Evolutionary conservation across 2,329 filamentous ascomycete species (phyloP), one percentile per base, ranked within the genome.

Genomic region (Dichotomopilus funicola): DNA sequence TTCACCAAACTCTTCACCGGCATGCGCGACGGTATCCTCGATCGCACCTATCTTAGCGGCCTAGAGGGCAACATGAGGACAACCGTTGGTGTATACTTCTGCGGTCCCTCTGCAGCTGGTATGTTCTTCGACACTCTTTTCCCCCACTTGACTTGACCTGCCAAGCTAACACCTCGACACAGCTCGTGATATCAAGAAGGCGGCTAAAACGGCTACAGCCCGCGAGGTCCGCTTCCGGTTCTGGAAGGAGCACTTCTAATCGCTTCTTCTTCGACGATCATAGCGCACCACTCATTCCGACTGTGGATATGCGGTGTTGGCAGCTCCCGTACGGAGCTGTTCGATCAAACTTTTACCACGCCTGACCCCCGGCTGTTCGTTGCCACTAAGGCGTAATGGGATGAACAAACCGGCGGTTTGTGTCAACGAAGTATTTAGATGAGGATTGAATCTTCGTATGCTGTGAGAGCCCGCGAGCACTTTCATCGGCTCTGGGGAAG

Each of bases 51-150:
- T 67, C 83, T 97, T 66, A 82, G 82, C 52, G 91, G 91, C 1
- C 72, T 96, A 12, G 88, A 95, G 71, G 82, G 82, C 57, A 86
- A 80, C 64, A 78, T 87, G 68, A 81, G 83, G 66, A 95, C 90
- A 3, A 90, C 92, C 40, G 88, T 99, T 10, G 94, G 94, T 73
- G 92, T 99, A 19, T 99, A 99, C 75, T 97, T 97, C 72, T 99
- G 94, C 71, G 94, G 94, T 57, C 91, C 91, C 31, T 94, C 88
- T 60, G 79, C 79, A 62, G 79, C 80, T 65, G 80, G 79, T 82
- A 71, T 71, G 77, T 74, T 34, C 10, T 33, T 33, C 4, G 6
- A 42, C 35, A 11, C 12, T 7, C 10, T n/a, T 42, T 8, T 3
- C 36, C 4, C 27, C 37, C 37, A 12, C 12, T 38, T 8, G 37